Conservation (phyloP, 1,284 basidiomycete species). For the Boletus mariae region DNA sequence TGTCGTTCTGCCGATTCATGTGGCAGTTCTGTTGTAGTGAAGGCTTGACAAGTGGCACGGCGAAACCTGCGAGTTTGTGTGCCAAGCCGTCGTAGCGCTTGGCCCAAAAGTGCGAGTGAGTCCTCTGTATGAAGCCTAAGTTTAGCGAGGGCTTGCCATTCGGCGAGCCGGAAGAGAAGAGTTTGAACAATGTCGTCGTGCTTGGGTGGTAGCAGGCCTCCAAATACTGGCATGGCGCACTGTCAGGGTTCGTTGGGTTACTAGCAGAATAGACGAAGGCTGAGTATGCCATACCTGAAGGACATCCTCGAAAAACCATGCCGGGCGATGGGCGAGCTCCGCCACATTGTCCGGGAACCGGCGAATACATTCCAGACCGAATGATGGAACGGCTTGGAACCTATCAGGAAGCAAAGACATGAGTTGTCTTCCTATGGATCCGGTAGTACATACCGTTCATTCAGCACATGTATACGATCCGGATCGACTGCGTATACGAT, state of each 20-base stretch:
- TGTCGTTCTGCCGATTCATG: background rate
- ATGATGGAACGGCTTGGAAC: background rate
- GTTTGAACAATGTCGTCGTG: no score
- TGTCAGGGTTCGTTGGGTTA: no score
- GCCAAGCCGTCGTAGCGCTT: background rate
- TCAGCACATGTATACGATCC: background rate
- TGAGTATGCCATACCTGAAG: background rate
- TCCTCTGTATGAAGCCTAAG: no score
- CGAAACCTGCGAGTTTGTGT: background rate
- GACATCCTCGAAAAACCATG: background rate
- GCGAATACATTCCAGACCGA: background rate
- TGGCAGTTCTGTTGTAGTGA: background rate
- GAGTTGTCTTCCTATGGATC: no score
- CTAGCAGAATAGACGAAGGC: no score
- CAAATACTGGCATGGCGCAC: no score
- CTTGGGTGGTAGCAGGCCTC: no score
- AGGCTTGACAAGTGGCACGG: background rate
- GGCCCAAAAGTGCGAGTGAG: background rate
- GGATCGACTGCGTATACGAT: background rate
- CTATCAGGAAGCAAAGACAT: background rate
- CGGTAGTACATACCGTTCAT: background rate
- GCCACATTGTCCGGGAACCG: background rate
- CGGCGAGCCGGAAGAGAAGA: no score
- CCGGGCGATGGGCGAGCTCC: background rate
- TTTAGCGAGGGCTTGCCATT: no score